phyloP scores from a whole-genome alignment of 371 early-diverging fungal species.

The Rhizopus arrhizus region DNA sequence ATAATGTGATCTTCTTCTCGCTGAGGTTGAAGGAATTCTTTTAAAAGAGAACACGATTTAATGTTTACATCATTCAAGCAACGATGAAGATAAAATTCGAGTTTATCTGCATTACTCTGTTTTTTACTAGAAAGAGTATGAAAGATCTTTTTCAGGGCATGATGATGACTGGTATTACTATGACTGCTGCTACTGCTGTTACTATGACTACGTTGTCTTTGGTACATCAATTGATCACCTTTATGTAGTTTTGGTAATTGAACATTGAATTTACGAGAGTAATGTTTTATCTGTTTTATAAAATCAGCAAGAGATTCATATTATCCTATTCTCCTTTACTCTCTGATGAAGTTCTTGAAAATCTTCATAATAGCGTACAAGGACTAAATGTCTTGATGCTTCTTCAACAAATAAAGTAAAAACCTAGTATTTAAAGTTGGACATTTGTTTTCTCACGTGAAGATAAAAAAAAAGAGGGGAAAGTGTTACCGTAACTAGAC shows the following conservation, averaged over 20 bases:
- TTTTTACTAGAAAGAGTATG: slow-evolving; percentile 24
- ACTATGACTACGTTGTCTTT: background rate
- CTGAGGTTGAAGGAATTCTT: slow-evolving; percentile 51
- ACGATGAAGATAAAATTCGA: slow-evolving; percentile 44
- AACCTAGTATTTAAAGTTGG: slow-evolving; percentile 33
- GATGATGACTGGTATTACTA: slow-evolving; percentile 5
- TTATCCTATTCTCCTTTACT: slow-evolving; percentile 30
- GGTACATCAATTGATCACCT: slow-evolving; percentile 5
- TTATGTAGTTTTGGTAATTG: slow-evolving; percentile 27
- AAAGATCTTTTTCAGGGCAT: slow-evolving; percentile 19
- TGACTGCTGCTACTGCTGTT: slow-evolving; percentile 5
- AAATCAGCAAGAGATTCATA: no score
- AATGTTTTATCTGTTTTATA: slow-evolving; percentile 28
- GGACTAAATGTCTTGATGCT: slow-evolving; percentile 42
- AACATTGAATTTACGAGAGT: slow-evolving; percentile 37
- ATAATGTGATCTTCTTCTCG: slow-evolving; percentile 46
- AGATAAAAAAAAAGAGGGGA: no score
- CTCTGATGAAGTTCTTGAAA: slow-evolving; percentile 63
- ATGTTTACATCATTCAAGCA: slow-evolving; percentile 42
- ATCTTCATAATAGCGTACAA: slow-evolving; percentile 61
- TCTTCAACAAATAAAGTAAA: slow-evolving; percentile 62
- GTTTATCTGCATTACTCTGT: slow-evolving; percentile 45
- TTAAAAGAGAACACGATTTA: slow-evolving; percentile 43
- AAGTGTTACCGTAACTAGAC: slow-evolving; percentile 24
- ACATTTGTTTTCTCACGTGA: no score